phyloP scores from a whole-genome alignment of 495 filamentous ascomycete genomes.

The Talaromyces adpressus region DNA sequence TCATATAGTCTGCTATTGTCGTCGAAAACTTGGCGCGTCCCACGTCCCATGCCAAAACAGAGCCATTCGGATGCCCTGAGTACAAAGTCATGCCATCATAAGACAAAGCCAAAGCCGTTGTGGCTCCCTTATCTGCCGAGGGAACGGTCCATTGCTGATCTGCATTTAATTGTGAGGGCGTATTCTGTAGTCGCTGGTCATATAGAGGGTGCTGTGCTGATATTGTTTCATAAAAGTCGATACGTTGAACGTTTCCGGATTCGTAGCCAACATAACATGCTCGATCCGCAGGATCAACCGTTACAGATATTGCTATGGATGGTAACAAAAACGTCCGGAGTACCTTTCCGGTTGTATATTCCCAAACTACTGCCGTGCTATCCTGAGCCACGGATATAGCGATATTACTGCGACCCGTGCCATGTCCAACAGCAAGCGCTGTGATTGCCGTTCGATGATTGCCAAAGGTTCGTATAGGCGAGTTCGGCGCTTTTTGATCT shows the following conservation, averaged over 20 bases:
- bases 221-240: constrained; percentile 63
- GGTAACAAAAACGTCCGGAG: constrained; percentile 76
- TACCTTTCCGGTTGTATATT: constrained; percentile 67
- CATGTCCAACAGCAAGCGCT: constrained; percentile 59
- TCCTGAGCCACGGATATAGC: constrained; percentile 74
- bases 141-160: constrained; percentile 55
- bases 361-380: constrained; percentile 80
- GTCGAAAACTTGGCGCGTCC: constrained; percentile 54
- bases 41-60: constrained; percentile 74
- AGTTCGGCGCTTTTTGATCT: constrained; percentile 38
- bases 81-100: constrained; percentile 78
- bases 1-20: constrained; percentile 59
- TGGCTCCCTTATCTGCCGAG: constrained; percentile 52
- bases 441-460: constrained; percentile 77
- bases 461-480: constrained; percentile 59
- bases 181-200: constrained; percentile 44
- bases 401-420: constrained; percentile 61
- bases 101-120: constrained; percentile 57
- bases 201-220: constrained; percentile 44
- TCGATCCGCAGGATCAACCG: constrained; percentile 76
- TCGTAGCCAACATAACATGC: constrained; percentile 77
- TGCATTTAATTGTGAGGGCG: constrained; percentile 49
- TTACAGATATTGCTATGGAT: constrained; percentile 60
- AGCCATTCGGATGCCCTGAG: constrained; percentile 75
- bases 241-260: constrained; percentile 73